Evolutionary conservation across 1,139 yeast species (phyloP), one percentile per base, ranked within the genome.

Genomic region (Dujonia santamariae): DNA sequence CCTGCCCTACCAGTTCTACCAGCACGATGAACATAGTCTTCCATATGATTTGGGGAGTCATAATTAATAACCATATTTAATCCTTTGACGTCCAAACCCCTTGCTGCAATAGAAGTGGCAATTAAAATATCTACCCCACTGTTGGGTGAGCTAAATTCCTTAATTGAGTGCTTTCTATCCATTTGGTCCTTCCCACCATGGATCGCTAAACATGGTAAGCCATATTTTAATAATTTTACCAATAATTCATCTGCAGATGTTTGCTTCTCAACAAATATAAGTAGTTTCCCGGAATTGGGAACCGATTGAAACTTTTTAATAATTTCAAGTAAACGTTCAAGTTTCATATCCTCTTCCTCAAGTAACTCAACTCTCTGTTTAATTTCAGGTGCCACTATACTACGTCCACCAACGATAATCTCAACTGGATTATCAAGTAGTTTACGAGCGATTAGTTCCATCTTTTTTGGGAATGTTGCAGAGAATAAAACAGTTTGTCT

Each of bases 1-100:
- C 95, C 95, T 1, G 97, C 98, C 41, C 99, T 69, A 0, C 97
- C 99, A 0, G 99, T 94, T 43, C 99, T 68, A 0, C 99, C 99
- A 0, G 90, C 96, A 19, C 98, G 71, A 58, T 92, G 99, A 5
- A 94, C 95, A 51, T 92, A 92, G 54, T 94, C 98, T 43, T 95
- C 97, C 73, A 90, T 75, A 43, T 92, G 96, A 44, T 75, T 85
- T 0, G 97, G 96, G 0, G 96, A 81, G 53, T 92, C 96, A 52
- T 76, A 92, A 46, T 92, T 85, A 7, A 92, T 67, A 2, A 92
- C 97, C 29, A 88, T 59, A 37, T 79, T 79, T 23, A 92, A 71
- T 20, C 82, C 84, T 37, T 86, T 84, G 9, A 94, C 96, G 59
- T 92, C 97, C 21, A 92, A 62, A 0, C 99, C 99, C 43, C 99